Base-by-base conservation (phyloP, 2,329 filamentous ascomycete species). In the Aspergillus sp. region DNA sequence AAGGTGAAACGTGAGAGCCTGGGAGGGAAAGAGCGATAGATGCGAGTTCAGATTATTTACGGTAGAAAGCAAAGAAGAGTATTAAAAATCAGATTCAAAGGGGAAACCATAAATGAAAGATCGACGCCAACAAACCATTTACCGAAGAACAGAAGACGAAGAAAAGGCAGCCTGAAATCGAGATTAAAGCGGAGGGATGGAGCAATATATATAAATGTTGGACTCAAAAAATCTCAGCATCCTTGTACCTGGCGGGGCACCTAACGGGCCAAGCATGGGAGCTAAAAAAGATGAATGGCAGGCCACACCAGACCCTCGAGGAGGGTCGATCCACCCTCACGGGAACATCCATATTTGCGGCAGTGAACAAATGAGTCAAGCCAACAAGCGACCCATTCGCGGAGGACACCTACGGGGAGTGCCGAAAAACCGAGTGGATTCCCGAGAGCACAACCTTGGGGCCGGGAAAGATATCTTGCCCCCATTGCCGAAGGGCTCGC, bases 251-350 rank as follows among this genome's bases (percentile, higher is more conserved):
- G 45, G 52, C 52, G 56, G 56, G 62, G 57, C 55, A 45, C 47
- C 55, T 52, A 52, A 26, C 24, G 54, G 52, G 56, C 59, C 57
- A 63, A 64, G 63, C 62, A 62, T 60, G 56, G 29, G 54, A 57
- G 49, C 55, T 60, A 42, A 42, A 49, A 50, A 53, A 51, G 49
- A 31, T 52, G 42, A 46, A 42, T 18, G 45, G 45, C 42, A 24
- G 49, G 45, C 42, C 29, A 50, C 18, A 52, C 32, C 55, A 52
- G 54, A 58, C 24, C 22, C 47, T 56, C 16, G 26, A 47, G 14
- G 52, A 42, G 52, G 16, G 20, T 18, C 11, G 57, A 47, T 52
- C 57, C 57, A 58, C 57, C 36, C 24, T 22, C 49, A 57, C 39
- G 55, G 39, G 55, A 18, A 14, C 7, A 31, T 11, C 22, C 18